Evolutionary conservation across 2,329 filamentous ascomycete genomes (phyloP), one percentile per base, ranked within the genome.

Genomic region (Lecanicillium sp.): DNA sequence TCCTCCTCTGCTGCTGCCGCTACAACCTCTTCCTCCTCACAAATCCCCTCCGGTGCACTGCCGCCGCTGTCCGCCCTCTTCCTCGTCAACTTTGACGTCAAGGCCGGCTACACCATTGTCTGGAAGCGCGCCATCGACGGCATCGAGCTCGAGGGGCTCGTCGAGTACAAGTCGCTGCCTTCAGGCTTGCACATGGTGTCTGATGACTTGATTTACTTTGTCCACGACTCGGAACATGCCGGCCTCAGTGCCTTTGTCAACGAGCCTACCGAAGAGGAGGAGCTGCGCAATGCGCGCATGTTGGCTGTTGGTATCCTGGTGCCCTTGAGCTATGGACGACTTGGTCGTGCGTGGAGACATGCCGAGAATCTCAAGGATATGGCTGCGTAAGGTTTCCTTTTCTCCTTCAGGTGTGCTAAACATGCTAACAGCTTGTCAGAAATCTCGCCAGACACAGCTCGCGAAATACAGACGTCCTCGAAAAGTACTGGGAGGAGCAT

Each of bases 91-190:
- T 95, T 95, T 65, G 88, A 95, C 62, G 83, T 90, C 64, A 92
- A 89, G 60, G 83, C 87, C 53, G 88, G 88, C 67, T 94, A 82
- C 62, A 94, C 87, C 33, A 83, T 96, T 55, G 78, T 79, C 27
- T 96, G 92, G 92, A 87, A 94, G 60, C 79, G 77, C 48, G 77
- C 82, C 11, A 63, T 78, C 1, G 70, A 78, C 12, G 80, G 77
- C 35, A 72, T 90, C 63, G 71, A 75, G 60, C 74, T 96, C 35
- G 85, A 94, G 50, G 87, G 87, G 40, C 79, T 84, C 17, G 87
- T 95, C 53, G 92, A 98, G 63, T 98, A 88, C 73, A 96, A 95
- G 64, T 94, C 87, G 45, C 73, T 98, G 33, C 92, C 92, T 3
- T 96, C 90, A 0, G 92, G 92, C 17, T 63, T 95, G 35, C 92